Conservation (phyloP, 306 rosid species). For the Trichosanthes cucumerina region DNA sequence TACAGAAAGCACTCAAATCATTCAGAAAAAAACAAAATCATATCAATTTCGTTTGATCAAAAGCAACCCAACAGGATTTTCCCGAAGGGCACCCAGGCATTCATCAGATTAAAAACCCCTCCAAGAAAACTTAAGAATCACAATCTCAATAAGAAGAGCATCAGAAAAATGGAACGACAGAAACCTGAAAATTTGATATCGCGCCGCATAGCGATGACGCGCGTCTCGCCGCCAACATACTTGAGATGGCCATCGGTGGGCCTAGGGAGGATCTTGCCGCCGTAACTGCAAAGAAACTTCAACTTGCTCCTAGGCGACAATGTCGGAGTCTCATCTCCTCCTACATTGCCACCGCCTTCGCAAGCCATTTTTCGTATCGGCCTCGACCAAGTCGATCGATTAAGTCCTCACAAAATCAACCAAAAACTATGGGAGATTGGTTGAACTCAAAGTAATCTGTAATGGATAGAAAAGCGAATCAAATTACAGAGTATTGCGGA, state of each 20-base stretch:
- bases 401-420: background rate
- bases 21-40: background rate
- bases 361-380: constrained; percentile 19
- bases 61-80: background rate
- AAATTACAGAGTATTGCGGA: background rate
- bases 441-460: background rate
- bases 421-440: background rate
- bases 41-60: background rate
- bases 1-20: background rate
- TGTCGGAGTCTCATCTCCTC: constrained; percentile 6
- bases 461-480: background rate
- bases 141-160: background rate
- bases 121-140: background rate
- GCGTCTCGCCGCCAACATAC: constrained; percentile 87
- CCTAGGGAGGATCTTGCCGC: constrained; percentile 72
- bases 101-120: background rate
- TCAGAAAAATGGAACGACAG: background rate
- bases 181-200: constrained; percentile 48
- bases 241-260: constrained; percentile 58
- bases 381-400: background rate
- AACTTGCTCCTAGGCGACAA: constrained; percentile 41
- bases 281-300: constrained; percentile 75
- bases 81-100: too few relatives aligned
- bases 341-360: constrained; percentile 14
- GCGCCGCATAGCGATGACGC: constrained; percentile 49